phyloP scores from a whole-genome alignment of 2,329 filamentous ascomycete genomes.

The Pezicula radicicola region DNA sequence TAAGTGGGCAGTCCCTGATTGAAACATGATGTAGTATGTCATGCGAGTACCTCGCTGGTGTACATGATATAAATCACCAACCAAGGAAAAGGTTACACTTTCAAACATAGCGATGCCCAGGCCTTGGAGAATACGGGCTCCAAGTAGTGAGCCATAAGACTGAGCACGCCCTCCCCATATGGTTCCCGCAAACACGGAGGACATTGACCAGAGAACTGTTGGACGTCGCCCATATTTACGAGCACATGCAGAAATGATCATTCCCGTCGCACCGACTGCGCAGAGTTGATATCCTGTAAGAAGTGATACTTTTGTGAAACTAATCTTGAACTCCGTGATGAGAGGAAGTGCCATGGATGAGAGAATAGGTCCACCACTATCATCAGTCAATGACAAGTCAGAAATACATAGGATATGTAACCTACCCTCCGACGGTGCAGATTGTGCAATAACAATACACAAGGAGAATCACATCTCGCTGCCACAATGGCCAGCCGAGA shows the following conservation, averaged over 20 bases:
- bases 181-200: not conserved
- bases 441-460: not conserved
- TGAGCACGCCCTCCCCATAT: not conserved
- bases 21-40: slow-evolving; percentile 36
- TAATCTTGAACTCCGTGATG: not conserved
- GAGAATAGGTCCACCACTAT: not conserved
- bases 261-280: slow-evolving; percentile 5
- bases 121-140: slow-evolving; percentile 11
- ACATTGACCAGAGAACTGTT: not conserved
- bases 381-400: not conserved
- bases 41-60: slow-evolving; percentile 39
- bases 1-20: slow-evolving; percentile 32
- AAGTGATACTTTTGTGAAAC: slow-evolving; percentile 6
- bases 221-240: not conserved
- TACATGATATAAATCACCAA: slow-evolving; percentile 40
- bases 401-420: no score
- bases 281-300: slow-evolving; percentile 18
- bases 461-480: not conserved
- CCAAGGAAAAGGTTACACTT: slow-evolving; percentile 23
- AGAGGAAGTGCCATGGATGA: not conserved
- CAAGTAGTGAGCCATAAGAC: not conserved
- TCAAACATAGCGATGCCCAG: slow-evolving; percentile 15
- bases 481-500: slow-evolving; percentile 22
- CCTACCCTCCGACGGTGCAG: not conserved
- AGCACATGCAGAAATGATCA: slow-evolving; percentile 3